Percentiles rank a stretch among this genome's conserved stretches.
Evolutionary conservation across 768 basidiomycete genomes (phyloP).

Genomic region (Nidula microcarpa): DNA sequence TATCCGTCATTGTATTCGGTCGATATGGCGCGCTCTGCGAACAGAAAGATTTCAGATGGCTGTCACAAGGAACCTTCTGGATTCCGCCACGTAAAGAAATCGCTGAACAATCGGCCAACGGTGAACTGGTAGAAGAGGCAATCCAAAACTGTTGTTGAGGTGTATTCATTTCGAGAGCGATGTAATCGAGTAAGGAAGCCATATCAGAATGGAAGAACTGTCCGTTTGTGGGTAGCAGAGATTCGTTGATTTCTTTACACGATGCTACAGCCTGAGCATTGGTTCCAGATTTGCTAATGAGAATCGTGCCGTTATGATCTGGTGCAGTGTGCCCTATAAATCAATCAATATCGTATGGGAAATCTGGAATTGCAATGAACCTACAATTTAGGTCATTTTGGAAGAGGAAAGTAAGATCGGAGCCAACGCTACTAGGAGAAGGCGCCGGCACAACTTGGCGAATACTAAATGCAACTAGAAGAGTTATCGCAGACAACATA

Average conservation of each 20-base stretch:
- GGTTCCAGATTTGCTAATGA: conserved; percentile 9
- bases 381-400: conserved; percentile 30
- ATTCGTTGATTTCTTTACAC: conserved; percentile 16
- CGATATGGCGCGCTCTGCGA: conserved; percentile 24
- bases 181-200: conserved; percentile 9
- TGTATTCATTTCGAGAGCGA: conserved; percentile 2
- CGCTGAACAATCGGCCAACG: conserved; percentile 9
- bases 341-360: not conserved
- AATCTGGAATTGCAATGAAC: conserved; percentile 2
- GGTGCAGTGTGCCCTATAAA: conserved; percentile 15
- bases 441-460: conserved; percentile 5
- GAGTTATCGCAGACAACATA: not conserved
- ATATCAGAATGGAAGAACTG: conserved; percentile 15
- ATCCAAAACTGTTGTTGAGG: conserved; percentile 13
- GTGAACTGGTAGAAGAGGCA: conserved; percentile 11
- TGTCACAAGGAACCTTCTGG: conserved; percentile 11
- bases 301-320: conserved; percentile 13
- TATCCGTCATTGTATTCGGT: conserved; percentile 16
- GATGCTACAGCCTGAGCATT: conserved; percentile 10
- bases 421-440: conserved; percentile 10
- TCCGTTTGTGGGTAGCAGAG: conserved; percentile 13
- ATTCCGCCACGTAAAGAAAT: conserved; percentile 11
- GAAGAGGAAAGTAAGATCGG: conserved; percentile 22
- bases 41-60: conserved; percentile 19
- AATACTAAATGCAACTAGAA: not conserved